Conservation (phyloP, 78 protist species). For the Monocercomonoides exilis region DNA sequence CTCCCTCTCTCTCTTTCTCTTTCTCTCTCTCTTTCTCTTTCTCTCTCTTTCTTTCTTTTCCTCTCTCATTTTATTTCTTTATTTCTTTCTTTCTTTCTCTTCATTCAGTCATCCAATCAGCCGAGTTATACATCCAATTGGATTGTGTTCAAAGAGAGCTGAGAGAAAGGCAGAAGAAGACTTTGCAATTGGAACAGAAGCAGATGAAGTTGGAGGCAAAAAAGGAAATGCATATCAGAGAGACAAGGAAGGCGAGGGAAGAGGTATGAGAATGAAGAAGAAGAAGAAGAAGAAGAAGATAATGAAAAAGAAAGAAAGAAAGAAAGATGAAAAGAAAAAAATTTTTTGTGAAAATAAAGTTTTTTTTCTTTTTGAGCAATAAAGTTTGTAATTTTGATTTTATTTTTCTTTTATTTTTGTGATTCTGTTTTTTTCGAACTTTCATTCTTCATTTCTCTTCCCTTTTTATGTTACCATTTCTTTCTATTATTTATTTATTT, state of each 20-base stretch:
- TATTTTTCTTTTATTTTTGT: not conserved
- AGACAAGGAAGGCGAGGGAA: conserved; percentile 10
- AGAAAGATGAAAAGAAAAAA: no score
- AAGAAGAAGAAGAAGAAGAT: no score
- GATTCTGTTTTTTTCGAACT: not conserved
- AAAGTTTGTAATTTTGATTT: no score
- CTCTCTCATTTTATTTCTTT: no score
- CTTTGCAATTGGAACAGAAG: not conserved
- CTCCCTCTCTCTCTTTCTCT: no score
- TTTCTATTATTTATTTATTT: no score
- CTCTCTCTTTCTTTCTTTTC: not conserved
- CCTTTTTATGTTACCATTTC: no score
- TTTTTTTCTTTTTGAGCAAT: no score
- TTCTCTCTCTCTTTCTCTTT: not conserved
- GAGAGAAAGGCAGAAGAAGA: not conserved
- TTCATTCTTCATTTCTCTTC: no score
- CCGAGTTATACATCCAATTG: not conserved
- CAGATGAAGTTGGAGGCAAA: conserved; percentile 19
- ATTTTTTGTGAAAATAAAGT: no score
- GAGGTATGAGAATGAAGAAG: no score
- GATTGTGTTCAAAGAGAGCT: not conserved
- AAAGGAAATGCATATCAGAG: conserved; percentile 1
- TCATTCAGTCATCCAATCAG: not conserved
- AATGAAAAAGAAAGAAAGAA: no score
- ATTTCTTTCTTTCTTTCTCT: not conserved